Percentiles rank a stretch among this genome's conserved stretches.
phyloP scores from a whole-genome alignment of 1,284 basidiomycete species.

The Cryptococcus sp. region DNA sequence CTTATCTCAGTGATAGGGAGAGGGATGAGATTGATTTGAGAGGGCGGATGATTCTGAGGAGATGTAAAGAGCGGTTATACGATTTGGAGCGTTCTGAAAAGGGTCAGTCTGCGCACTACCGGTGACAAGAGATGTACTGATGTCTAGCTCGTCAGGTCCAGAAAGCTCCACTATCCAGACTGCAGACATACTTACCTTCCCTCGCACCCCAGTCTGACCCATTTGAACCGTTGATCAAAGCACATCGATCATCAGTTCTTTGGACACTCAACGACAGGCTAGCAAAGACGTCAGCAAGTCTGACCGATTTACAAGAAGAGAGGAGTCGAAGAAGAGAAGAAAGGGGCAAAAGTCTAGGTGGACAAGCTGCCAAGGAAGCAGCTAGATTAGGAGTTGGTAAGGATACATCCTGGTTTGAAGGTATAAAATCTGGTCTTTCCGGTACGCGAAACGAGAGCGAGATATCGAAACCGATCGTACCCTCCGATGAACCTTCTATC shows the following conservation, averaged over 20 bases:
- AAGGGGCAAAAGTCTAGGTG: conserved; percentile 38
- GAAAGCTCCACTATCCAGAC: conserved; percentile 15
- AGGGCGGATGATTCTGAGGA: conserved; percentile 53
- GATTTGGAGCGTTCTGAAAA: conserved; percentile 52
- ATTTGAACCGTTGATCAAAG: conserved; percentile 43
- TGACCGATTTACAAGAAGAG: conserved; percentile 53
- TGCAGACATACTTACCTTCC: conserved; percentile 42
- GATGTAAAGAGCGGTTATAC: conserved; percentile 51
- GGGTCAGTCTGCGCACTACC: conserved; percentile 34
- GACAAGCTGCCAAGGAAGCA: conserved; percentile 30
- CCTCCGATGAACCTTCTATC: conserved; percentile 32
- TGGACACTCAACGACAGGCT: conserved; percentile 52
- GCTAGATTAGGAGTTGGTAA: conserved; percentile 7
- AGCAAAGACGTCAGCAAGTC: conserved; percentile 46
- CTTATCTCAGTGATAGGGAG: conserved; percentile 52
- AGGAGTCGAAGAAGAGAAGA: conserved; percentile 46
- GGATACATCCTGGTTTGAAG: conserved; percentile 4
- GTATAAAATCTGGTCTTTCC: not conserved
- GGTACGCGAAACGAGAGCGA: not conserved
- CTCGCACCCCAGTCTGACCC: conserved; percentile 30
- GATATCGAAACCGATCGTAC: conserved; percentile 10
- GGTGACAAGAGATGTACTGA: not conserved
- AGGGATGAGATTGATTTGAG: conserved; percentile 57
- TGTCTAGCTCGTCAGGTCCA: conserved; percentile 15
- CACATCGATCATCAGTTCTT: conserved; percentile 52